Conservation (phyloP, 441 rosid species). For the Populus hybrid region DNA sequence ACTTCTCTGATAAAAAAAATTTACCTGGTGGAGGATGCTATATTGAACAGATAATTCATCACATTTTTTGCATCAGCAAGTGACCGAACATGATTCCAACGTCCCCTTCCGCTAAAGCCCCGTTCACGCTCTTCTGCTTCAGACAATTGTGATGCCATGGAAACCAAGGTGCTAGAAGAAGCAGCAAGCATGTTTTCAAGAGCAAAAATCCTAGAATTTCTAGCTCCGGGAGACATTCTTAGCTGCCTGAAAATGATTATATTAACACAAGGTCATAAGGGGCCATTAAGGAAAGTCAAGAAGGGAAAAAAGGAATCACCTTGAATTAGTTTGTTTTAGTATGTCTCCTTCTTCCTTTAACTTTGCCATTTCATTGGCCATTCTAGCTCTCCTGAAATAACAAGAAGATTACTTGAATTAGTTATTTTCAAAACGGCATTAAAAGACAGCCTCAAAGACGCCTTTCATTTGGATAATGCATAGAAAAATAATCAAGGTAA, state of each 20-base stretch:
- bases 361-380: conserved; percentile 83
- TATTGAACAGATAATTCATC: conserved; percentile 80
- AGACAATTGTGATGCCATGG: conserved; percentile 97
- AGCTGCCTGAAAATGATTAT: not conserved
- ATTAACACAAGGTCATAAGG: not conserved
- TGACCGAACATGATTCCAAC: conserved; percentile 95
- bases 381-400: conserved; percentile 73
- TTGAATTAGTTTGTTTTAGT: conserved; percentile 52
- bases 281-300: not conserved
- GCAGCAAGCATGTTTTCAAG: conserved; percentile 95
- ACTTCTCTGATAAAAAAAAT: not conserved
- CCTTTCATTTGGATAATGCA: too few relatives aligned
- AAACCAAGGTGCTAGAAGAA: conserved; percentile 80
- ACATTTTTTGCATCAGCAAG: conserved; percentile 83
- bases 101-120: conserved; percentile 83
- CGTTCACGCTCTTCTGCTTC: conserved; percentile 98
- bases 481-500: too few relatives aligned
- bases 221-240: conserved; percentile 90
- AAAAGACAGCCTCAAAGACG: too few relatives aligned
- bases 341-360: conserved; percentile 72
- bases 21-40: conserved; percentile 88
- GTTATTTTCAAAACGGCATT: too few relatives aligned
- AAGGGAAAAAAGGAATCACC: conserved; percentile 37
- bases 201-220: conserved; percentile 94
- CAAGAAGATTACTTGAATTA: conserved; percentile 15